phyloP scores from a whole-genome alignment of 2,329 filamentous ascomycete species.

The Tolypocladium tundrense region DNA sequence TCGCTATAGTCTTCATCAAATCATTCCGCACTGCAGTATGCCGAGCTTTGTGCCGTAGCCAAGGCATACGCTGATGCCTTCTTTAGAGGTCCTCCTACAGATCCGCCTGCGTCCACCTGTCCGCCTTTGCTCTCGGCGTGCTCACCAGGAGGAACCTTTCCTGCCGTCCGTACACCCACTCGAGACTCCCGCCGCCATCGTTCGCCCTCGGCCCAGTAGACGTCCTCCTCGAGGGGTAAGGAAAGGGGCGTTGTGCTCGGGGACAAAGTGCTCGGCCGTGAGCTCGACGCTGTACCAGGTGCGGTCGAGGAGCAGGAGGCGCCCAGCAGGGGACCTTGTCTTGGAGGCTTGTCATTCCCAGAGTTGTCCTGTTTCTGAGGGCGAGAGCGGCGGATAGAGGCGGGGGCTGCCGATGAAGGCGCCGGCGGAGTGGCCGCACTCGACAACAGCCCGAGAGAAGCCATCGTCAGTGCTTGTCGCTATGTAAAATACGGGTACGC shows the following conservation, averaged over 20 bases:
- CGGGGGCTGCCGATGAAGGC: not conserved
- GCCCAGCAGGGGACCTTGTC: not conserved
- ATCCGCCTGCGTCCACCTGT: not conserved
- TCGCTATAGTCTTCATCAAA: not conserved
- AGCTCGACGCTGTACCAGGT: not conserved
- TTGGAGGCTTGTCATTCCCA: not conserved
- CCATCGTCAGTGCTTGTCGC: not conserved
- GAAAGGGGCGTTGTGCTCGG: slow-evolving; percentile 13
- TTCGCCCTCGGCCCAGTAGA: slow-evolving; percentile 27
- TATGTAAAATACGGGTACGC: not conserved
- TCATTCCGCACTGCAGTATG: too few species aligned
- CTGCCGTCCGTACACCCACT: slow-evolving; percentile 32
- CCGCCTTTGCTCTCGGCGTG: not conserved
- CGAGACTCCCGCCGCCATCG: slow-evolving; percentile 21
- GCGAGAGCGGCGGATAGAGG: not conserved
- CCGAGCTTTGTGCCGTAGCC: too few species aligned
- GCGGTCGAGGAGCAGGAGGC: not conserved
- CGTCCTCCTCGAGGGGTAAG: slow-evolving; percentile 40
- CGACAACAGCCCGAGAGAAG: not conserved
- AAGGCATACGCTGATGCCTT: accelerated
- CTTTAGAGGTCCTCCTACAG: not conserved
- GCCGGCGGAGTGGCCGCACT: not conserved
- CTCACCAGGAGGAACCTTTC: slow-evolving; percentile 28
- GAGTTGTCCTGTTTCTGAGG: not conserved
- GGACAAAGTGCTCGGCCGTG: not conserved